Conservation (phyloP, 1,139 yeast species). For the Entelexis paramagnoliae region DNA sequence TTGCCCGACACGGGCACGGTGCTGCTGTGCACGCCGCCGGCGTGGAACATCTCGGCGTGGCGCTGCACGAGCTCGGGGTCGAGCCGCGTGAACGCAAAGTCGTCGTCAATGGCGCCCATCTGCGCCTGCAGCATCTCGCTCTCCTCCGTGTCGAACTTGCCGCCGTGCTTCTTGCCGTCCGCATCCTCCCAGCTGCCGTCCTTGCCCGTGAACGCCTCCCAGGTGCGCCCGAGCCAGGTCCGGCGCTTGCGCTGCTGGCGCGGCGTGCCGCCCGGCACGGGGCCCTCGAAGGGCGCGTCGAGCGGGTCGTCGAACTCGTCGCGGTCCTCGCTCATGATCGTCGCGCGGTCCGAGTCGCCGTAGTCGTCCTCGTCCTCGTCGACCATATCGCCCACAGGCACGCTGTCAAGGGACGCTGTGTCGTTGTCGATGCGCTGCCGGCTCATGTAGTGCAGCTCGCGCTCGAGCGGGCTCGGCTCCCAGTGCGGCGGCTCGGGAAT, state of each 20-base stretch:
- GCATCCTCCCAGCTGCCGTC: conserved; percentile 22
- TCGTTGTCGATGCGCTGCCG: background rate
- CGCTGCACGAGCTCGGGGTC: conserved; percentile 27
- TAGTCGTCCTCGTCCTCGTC: conserved; percentile 22
- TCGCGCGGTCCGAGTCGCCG: conserved; percentile 28
- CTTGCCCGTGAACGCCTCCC: conserved; percentile 13
- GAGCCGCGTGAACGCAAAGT: conserved; percentile 29
- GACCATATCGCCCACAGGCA: conserved; percentile 1
- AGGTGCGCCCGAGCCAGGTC: conserved; percentile 6
- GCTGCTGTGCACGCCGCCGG: conserved; percentile 23
- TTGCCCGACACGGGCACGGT: conserved; percentile 20
- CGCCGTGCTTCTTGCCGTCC: conserved; percentile 20
- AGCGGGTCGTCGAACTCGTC: conserved; percentile 14
- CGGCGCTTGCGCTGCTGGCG: background rate
- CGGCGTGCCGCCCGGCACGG: background rate
- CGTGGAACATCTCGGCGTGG: conserved; percentile 23
- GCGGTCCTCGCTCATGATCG: conserved; percentile 23
- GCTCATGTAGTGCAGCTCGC: conserved; percentile 8
- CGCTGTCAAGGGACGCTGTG: conserved; percentile 4
- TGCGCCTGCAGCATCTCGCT: conserved; percentile 9
- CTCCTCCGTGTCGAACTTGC: conserved; percentile 20
- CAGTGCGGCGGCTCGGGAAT: conserved; percentile 21
- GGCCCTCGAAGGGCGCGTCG: conserved; percentile 1
- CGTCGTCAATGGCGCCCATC: conserved; percentile 24
- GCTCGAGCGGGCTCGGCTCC: conserved; percentile 21